A percentile compares a stretch with the other conserved stretches of the same genome.
phyloP scores from a whole-genome alignment of 805 yeast genomes.

The Suhomyces tanzawaensis region DNA sequence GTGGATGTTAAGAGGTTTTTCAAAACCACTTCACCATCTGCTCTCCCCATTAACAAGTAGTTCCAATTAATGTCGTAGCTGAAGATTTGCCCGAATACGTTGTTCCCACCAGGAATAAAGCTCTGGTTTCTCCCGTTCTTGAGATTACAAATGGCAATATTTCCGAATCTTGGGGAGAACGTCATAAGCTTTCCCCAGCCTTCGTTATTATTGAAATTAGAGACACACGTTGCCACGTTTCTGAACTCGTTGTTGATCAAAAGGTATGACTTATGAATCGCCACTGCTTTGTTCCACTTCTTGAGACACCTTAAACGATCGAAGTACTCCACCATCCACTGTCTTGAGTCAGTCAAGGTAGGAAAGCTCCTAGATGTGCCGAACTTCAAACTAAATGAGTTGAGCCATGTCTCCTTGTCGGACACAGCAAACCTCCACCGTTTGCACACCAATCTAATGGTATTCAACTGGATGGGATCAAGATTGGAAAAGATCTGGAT shows the following conservation, averaged over 20 bases:
- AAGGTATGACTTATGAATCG: slow-evolving; percentile 25
- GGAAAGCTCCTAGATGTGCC: slow-evolving; percentile 39
- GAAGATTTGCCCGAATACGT: slow-evolving; percentile 13
- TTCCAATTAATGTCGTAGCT: slow-evolving; percentile 31
- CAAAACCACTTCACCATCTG: slow-evolving; percentile 27
- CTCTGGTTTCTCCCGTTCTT: slow-evolving; percentile 37
- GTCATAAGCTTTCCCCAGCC: slow-evolving; percentile 26
- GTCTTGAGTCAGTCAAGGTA: slow-evolving; percentile 39
- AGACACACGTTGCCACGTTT: slow-evolving; percentile 18
- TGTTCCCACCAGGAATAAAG: slow-evolving; percentile 33
- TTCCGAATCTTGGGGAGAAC: slow-evolving; percentile 26
- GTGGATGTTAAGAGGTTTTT: slow-evolving; percentile 35
- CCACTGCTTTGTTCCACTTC: slow-evolving; percentile 40
- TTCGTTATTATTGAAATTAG: slow-evolving; percentile 23
- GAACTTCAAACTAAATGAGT: slow-evolving; percentile 41
- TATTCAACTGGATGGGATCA: slow-evolving; percentile 43
- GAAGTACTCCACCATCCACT: slow-evolving; percentile 49
- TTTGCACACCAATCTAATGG: slow-evolving; percentile 44
- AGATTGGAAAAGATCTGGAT: slow-evolving; percentile 44
- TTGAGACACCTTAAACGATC: slow-evolving; percentile 32
- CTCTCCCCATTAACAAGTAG: slow-evolving; percentile 28
- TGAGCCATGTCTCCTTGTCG: slow-evolving; percentile 48
- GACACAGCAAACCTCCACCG: slow-evolving; percentile 46
- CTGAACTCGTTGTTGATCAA: slow-evolving; percentile 29
- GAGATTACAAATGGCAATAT: slow-evolving; percentile 30